A percentile compares a stretch with the other conserved stretches of the same genome.
Evolutionary conservation across 2,329 filamentous ascomycete species (phyloP).

Genomic region (Aspergillus tubingensis): DNA sequence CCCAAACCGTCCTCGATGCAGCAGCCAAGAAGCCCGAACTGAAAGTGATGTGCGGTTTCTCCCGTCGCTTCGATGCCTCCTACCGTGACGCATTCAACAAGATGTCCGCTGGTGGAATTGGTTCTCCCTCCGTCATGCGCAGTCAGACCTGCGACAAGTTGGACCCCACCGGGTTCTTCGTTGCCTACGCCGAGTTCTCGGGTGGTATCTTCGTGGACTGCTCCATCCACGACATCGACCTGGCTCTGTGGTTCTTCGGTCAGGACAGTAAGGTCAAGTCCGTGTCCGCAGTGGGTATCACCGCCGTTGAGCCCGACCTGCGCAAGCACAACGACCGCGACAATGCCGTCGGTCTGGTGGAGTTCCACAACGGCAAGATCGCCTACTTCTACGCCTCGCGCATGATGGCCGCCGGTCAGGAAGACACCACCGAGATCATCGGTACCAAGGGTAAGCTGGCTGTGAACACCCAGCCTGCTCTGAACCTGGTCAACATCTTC

Average conservation of each 20-base stretch:
- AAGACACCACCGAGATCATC: slow-evolving; percentile 68
- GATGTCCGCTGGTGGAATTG: slow-evolving; percentile 58
- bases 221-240: slow-evolving; percentile 70
- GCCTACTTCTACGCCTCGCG: slow-evolving; percentile 65
- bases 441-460: slow-evolving; percentile 66
- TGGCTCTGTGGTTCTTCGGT: slow-evolving; percentile 66
- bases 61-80: slow-evolving; percentile 65
- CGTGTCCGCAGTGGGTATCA: slow-evolving; percentile 59
- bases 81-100: slow-evolving; percentile 62
- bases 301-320: slow-evolving; percentile 60
- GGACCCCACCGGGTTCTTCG: slow-evolving; percentile 67
- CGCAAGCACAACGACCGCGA: slow-evolving; percentile 61
- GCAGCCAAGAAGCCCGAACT: slow-evolving; percentile 58
- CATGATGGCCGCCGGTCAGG: slow-evolving; percentile 70
- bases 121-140: slow-evolving; percentile 61
- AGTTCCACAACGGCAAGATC: slow-evolving; percentile 65
- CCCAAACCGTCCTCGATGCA: slow-evolving; percentile 61
- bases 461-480: slow-evolving; percentile 61
- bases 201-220: slow-evolving; percentile 73
- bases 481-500: slow-evolving; percentile 59
- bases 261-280: slow-evolving; percentile 57
- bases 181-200: slow-evolving; percentile 64
- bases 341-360: slow-evolving; percentile 65
- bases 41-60: slow-evolving; percentile 69
- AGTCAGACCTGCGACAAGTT: slow-evolving; percentile 69